Base-by-base conservation (phyloP, 306 rosid species). In the Acacia confusa region DNA sequence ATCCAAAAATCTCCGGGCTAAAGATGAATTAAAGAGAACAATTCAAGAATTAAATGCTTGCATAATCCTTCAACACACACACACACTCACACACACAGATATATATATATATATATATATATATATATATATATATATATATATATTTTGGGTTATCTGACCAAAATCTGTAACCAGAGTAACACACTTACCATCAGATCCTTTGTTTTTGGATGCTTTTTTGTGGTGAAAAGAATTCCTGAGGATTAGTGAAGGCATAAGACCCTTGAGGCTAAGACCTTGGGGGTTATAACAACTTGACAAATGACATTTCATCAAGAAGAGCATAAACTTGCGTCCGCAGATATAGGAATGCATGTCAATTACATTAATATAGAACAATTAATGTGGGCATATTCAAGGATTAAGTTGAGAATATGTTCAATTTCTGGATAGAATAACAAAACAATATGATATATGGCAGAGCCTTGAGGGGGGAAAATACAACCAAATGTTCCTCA, bases 1-100 rank as follows among this genome's bases (percentile, higher is more conserved):
- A 96, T 91, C 99, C 98, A 96, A 86, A 86, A 93, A 83, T 91
- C 98, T 87, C 93, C 97, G 11, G 99, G 97, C 97, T 95, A 88
- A 73, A 89, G 77, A 64, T 57, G 72, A 87, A 84, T 78, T 71
- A 38, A 44, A 55, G 70, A 75, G 53, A 77, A 41, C 65, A 71
- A 78, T 50, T 57, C 48, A 64, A 69, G 78, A 76, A 75, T 67
- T 76, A 19, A 78, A 82, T 71, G 12, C 41, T 76, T 45, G 79
- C 53, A 79, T 25, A 70, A 82, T 28, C 34, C 79, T 57, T 30
- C 64, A 57, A 22, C n/a, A n/a, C n/a, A n/a, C n/a, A n/a, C n/a
- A n/a, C n/a, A n/a, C n/a, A n/a, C n/a, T n/a, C n/a, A n/a, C n/a
- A n/a, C n/a, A n/a, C n/a, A n/a, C n/a, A n/a, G n/a, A n/a, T n/a